A percentile compares a stretch with the other conserved stretches of the same genome.
Evolutionary conservation across 2,329 filamentous ascomycete genomes (phyloP).

Genomic region (Cladosporium halotolerans): DNA sequence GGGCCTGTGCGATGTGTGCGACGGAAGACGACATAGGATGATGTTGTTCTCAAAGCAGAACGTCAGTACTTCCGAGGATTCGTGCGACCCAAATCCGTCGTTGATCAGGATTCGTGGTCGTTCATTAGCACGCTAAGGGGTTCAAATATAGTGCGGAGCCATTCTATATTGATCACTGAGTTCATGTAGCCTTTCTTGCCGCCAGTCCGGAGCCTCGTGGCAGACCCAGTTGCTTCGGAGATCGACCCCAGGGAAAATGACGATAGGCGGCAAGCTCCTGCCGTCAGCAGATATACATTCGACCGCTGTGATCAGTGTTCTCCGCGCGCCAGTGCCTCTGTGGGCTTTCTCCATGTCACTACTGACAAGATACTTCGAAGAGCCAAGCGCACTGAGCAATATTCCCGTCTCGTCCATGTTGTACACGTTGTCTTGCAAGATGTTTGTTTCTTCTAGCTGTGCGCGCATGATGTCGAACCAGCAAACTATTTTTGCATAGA

Average conservation of each 20-base stretch:
- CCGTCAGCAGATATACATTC: slow-evolving; percentile 23
- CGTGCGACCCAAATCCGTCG: slow-evolving; percentile 32
- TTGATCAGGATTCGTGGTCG: slow-evolving; percentile 32
- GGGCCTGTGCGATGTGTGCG: slow-evolving; percentile 24
- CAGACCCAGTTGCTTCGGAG: not conserved
- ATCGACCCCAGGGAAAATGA: slow-evolving; percentile 25
- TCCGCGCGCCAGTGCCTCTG: slow-evolving; percentile 23
- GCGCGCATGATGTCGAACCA: slow-evolving; percentile 30
- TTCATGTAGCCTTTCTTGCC: not conserved
- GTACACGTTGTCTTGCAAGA: slow-evolving; percentile 29
- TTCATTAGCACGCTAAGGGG: not conserved
- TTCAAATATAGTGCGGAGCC: not conserved
- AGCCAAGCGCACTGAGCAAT: slow-evolving; percentile 24
- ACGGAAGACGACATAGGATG: slow-evolving; percentile 28
- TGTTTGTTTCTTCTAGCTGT: not conserved
- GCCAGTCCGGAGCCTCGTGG: not conserved
- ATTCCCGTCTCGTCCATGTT: slow-evolving; percentile 34
- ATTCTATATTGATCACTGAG: not conserved
- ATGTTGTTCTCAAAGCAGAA: slow-evolving; percentile 30
- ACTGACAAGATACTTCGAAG: slow-evolving; percentile 29
- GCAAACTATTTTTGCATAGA: slow-evolving; percentile 27
- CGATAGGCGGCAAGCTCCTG: slow-evolving; percentile 23
- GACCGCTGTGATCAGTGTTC: slow-evolving; percentile 22
- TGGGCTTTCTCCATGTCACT: slow-evolving; percentile 22
- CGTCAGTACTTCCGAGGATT: slow-evolving; percentile 25